Evolutionary conservation across 306 rosid species (phyloP), one percentile per base, ranked within the genome.

Genomic region (Malus sylvestris): DNA sequence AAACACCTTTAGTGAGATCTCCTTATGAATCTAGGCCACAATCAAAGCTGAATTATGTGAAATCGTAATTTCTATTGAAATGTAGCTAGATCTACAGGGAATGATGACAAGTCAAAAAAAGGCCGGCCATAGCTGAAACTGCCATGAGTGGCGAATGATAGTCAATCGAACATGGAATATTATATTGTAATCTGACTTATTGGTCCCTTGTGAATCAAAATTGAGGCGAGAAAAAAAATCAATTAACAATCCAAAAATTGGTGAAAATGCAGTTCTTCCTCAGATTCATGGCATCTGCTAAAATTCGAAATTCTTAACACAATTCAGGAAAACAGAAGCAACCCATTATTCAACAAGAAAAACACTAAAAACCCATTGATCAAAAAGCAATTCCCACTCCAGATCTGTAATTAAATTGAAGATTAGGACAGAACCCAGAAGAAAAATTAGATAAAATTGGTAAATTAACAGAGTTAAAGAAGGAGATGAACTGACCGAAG

Each of bases 401-500:
- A 74, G 78, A 74, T 74, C 78, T 74, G 70, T 23, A 59, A 3
- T 20, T 18, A 61, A 49, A 49, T 15, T 15, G 13, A 55, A 15
- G 16, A 44, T 46, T 14, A 73, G 4, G 15, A 13, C 40, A 67
- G 64, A 51, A 33, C 15, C 25, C 32, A 63, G 10, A 32, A 32
- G 23, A 19, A 18, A 58, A 62, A 62, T 16, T 10, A 46, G 49
- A 42, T 25, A 20, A 18, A 38, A 20, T 32, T n/a, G 13, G 6
- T 14, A 61, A n/a, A 42, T 3, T 65, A 20, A 27, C 32, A 61
- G 7, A 65, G 58, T 57, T 23, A 70, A 61, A 57, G 40, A 38
- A 33, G 22, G 52, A 63, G 70, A 32, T 3, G 63, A 66, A 79
- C 85, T 67, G 52, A 87, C 90, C 88, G 16, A 87, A 87, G 73